phyloP scores from a whole-genome alignment of 257 asterid genomes.

The Misopates orontium region DNA sequence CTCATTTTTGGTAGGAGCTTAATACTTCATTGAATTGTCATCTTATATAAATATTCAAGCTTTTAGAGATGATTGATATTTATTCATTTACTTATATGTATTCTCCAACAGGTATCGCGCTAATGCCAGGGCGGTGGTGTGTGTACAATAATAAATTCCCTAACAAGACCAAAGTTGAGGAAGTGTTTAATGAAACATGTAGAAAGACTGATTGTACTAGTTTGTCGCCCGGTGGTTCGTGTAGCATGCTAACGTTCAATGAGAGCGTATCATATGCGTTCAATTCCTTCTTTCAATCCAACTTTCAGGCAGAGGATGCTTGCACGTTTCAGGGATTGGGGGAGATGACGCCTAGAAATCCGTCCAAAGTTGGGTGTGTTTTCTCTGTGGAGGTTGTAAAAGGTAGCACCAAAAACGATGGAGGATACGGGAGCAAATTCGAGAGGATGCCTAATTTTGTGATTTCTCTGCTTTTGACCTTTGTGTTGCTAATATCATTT shows the following conservation, averaged over 20 bases:
- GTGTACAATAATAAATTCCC: slow-evolving; percentile 21
- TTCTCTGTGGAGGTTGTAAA: background rate
- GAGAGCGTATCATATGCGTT: slow-evolving; percentile 36
- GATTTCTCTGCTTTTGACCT: too few species aligned
- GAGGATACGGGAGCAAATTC: too few species aligned
- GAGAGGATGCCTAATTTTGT: too few species aligned
- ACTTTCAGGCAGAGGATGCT: slow-evolving; percentile 19
- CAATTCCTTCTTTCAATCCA: slow-evolving; percentile 36
- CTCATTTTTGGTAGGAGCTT: too few species aligned
- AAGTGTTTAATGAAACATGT: background rate
- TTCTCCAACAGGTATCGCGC: too few species aligned
- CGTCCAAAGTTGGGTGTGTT: slow-evolving; percentile 26
- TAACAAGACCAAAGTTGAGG: background rate
- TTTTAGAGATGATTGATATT: too few species aligned
- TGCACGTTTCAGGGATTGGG: slow-evolving; percentile 35
- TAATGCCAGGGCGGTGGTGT: slow-evolving; percentile 49
- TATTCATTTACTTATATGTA: too few species aligned
- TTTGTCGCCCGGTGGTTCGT: slow-evolving; percentile 28
- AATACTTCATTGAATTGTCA: too few species aligned
- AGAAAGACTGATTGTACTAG: slow-evolving; percentile 33
- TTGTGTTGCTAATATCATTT: too few species aligned
- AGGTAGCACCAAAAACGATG: background rate
- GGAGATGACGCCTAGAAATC: slow-evolving; percentile 20
- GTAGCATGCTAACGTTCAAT: slow-evolving; percentile 16
- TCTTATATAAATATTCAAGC: too few species aligned